Conservation (phyloP, 495 filamentous ascomycete genomes). For the Hypoxylon rickii region DNA sequence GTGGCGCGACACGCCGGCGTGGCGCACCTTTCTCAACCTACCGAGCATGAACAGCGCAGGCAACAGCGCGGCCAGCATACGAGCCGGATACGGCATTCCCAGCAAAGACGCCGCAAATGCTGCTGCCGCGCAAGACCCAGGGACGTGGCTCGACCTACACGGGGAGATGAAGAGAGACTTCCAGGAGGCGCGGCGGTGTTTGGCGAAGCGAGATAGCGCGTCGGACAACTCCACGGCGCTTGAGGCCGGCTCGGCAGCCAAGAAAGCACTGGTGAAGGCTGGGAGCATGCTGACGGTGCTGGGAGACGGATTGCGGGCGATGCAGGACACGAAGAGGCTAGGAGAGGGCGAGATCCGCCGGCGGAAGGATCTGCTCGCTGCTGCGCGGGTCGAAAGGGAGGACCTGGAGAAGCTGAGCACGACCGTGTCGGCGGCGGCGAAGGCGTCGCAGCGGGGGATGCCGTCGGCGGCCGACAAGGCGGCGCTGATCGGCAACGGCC, state of each 20-base stretch:
- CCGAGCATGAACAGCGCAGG: conserved; percentile 57
- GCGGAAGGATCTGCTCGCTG: conserved; percentile 75
- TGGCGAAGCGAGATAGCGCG: conserved; percentile 78
- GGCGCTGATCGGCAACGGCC: conserved; percentile 41
- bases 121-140: conserved; percentile 69
- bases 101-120: conserved; percentile 44
- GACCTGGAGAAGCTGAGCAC: conserved; percentile 81
- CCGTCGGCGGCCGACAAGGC: conserved; percentile 39
- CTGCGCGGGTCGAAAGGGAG: conserved; percentile 81
- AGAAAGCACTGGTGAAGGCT: conserved; percentile 77
- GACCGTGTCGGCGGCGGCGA: conserved; percentile 60
- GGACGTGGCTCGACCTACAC: conserved; percentile 85
- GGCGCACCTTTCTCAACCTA: conserved; percentile 86
- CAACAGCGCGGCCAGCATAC: conserved; percentile 52
- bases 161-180: conserved; percentile 80
- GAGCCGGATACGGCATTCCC: conserved; percentile 49
- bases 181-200: conserved; percentile 76
- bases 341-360: conserved; percentile 89
- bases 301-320: conserved; percentile 68
- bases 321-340: conserved; percentile 53
- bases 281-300: conserved; percentile 68
- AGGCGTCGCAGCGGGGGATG: conserved; percentile 25
- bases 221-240: conserved; percentile 58
- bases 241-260: conserved; percentile 80
- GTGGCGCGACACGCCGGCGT: conserved; percentile 84